Percentiles rank a stretch among this genome's conserved stretches.
These are phyloP conservation scores for Claviceps sp. DNA, from an alignment of 2,329 filamentous ascomycete species.

Conservation along the genomic window DNA sequence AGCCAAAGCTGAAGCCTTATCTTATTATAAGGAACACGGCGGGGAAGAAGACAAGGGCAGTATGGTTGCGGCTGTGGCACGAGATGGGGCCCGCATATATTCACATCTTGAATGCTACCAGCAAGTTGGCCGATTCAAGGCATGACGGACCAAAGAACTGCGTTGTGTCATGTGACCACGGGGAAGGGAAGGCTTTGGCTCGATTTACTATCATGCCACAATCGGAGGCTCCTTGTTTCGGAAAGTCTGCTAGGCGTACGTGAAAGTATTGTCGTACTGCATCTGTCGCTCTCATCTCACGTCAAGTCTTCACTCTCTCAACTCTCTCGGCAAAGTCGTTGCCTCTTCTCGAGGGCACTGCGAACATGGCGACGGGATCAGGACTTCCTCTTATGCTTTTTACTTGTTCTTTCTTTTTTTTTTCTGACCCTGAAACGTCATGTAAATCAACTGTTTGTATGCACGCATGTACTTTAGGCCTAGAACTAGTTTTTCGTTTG, in stretches of 20 bases:
- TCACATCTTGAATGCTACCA: not conserved
- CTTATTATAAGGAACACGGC: no score
- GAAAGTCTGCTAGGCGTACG: not conserved
- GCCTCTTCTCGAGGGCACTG: not conserved
- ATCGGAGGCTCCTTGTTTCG: no score
- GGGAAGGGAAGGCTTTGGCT: not conserved
- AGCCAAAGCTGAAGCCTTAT: not conserved
- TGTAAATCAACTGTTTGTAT: not conserved
- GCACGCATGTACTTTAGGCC: slow-evolving; percentile 1
- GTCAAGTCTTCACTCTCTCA: slow-evolving; percentile 2
- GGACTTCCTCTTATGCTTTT: not conserved
- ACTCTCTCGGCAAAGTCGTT: slow-evolving; percentile 2
- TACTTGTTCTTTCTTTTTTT: not conserved
- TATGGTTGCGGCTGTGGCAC: not conserved
- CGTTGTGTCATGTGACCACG: not conserved
- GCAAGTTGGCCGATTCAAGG: slow-evolving; percentile 1
- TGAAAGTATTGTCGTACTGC: not conserved
- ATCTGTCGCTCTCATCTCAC: not conserved
- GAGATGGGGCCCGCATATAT: not conserved
- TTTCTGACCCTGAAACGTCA: not conserved
- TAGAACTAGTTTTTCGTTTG: not conserved
- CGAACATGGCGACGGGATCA: not conserved
- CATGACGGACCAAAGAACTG: not conserved
- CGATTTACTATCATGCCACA: not conserved
- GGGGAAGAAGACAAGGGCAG: not conserved